Evolutionary conservation across 208 protist genomes (phyloP).

Genomic region (Leishmania gerbilli): DNA sequence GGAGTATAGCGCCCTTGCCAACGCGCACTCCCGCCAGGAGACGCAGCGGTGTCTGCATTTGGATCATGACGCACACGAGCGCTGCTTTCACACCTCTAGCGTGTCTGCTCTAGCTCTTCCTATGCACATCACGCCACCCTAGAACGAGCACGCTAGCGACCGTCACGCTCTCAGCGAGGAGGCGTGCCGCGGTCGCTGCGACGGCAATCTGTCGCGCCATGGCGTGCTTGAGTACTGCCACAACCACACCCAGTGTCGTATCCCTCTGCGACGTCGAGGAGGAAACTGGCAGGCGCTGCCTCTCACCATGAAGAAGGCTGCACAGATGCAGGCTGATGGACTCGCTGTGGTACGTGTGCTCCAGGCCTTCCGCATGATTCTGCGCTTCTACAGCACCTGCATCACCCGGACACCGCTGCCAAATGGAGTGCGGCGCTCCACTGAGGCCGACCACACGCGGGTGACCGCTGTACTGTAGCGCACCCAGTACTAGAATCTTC

Average conservation of each 20-base stretch:
- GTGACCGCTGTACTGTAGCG: conserved; percentile 9
- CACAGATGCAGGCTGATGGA: conserved; percentile 39
- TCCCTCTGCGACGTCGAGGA: conserved; percentile 72
- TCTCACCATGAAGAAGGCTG: conserved; percentile 52
- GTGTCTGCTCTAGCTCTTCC: not conserved
- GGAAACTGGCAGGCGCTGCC: conserved; percentile 67
- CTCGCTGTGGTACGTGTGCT: conserved; percentile 46
- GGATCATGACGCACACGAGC: conserved; percentile 10
- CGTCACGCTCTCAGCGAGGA: conserved; percentile 35
- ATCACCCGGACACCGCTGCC: conserved; percentile 19
- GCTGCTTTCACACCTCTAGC: not conserved
- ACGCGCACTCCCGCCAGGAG: conserved; percentile 2
- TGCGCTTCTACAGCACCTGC: conserved; percentile 77
- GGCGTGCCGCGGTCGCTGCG: not conserved
- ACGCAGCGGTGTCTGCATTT: conserved; percentile 8
- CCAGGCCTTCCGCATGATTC: conserved; percentile 61
- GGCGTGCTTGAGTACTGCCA: conserved; percentile 61
- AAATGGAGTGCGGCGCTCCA: not conserved
- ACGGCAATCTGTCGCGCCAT: conserved; percentile 13
- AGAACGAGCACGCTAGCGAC: conserved; percentile 45
- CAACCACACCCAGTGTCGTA: conserved; percentile 82
- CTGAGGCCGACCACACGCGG: not conserved
- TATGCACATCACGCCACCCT: conserved; percentile 2
- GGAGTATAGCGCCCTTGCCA: conserved; percentile 7
- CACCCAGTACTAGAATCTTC: conserved; percentile 50